A percentile compares a stretch with the other conserved stretches of the same genome.
These are phyloP conservation scores for Coemansia sp. DNA, from an alignment of 192 early-diverging fungal species.

Conservation along the genomic window DNA sequence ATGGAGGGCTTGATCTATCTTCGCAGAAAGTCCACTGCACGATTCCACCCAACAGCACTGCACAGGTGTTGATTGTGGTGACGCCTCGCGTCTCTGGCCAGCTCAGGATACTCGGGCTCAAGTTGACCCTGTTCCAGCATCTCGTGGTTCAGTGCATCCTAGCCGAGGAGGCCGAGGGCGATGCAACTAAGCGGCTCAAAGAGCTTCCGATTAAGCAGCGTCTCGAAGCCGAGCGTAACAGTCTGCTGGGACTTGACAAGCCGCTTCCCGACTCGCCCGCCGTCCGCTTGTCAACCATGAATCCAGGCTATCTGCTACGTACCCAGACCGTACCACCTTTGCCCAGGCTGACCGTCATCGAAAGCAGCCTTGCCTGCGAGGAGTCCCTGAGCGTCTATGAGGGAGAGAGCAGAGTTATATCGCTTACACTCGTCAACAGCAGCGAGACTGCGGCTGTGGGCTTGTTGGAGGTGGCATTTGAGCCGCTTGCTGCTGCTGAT, in stretches of 20 bases:
- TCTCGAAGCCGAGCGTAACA: slow-evolving; percentile 31
- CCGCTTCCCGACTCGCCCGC: slow-evolving; percentile 2
- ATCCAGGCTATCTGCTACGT: slow-evolving; percentile 15
- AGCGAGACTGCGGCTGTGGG: slow-evolving; percentile 14
- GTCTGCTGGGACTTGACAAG: slow-evolving; percentile 15
- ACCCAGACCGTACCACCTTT: slow-evolving; percentile 25
- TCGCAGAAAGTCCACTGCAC: slow-evolving; percentile 7
- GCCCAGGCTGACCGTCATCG: slow-evolving; percentile 22
- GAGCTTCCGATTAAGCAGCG: slow-evolving; percentile 29
- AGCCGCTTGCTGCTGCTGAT: slow-evolving; percentile 15
- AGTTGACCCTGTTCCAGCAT: slow-evolving; percentile 36
- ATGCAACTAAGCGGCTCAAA: slow-evolving; percentile 15
- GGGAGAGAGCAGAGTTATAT: slow-evolving; percentile 30
- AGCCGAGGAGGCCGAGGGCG: slow-evolving; percentile 20
- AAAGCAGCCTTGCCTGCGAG: slow-evolving; percentile 19
- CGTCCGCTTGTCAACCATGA: slow-evolving; percentile 27
- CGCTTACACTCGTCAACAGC: slow-evolving; percentile 29
- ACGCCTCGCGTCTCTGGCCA: slow-evolving; percentile 18
- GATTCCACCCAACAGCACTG: slow-evolving; percentile 21
- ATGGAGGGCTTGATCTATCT: neutral
- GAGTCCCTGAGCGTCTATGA: slow-evolving; percentile 41
- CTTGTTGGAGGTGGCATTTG: slow-evolving; percentile 27
- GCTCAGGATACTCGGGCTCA: slow-evolving; percentile 23
- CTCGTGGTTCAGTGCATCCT: slow-evolving; percentile 22
- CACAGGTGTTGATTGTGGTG: slow-evolving; percentile 30